Conservation (phyloP, 352 stramenopile genomes). For the Globisporangium polare region DNA sequence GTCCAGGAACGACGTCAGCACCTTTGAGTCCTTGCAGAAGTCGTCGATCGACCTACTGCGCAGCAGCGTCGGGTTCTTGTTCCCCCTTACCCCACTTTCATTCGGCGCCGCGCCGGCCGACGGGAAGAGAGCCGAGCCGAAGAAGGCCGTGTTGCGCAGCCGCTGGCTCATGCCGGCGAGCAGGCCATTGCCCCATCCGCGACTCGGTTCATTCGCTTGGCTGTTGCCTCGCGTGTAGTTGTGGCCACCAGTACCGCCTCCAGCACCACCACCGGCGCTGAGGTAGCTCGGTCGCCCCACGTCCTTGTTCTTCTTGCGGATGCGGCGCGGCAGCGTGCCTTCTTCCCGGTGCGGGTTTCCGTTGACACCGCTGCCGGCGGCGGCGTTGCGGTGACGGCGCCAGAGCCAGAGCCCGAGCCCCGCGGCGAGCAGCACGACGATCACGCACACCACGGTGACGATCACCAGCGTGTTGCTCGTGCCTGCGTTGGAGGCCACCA, state of each 20-base stretch:
- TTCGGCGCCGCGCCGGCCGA: not conserved
- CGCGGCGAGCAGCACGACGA: conserved; percentile 13
- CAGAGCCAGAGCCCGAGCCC: conserved; percentile 13
- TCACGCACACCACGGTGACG: conserved; percentile 9
- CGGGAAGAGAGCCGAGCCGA: conserved; percentile 10
- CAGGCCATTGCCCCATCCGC: conserved; percentile 2
- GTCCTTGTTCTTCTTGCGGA: conserved; percentile 18
- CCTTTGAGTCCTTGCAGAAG: conserved; percentile 58
- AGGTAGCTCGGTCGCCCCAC: conserved; percentile 14
- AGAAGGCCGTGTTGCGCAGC: conserved; percentile 13
- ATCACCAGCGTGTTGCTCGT: conserved; percentile 15
- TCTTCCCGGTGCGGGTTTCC: conserved; percentile 2
- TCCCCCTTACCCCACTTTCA: not conserved
- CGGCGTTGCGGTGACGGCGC: not conserved
- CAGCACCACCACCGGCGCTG: not conserved
- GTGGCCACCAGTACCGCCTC: not conserved
- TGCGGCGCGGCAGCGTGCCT: conserved; percentile 13
- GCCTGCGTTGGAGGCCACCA: not conserved
- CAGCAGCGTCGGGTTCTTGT: conserved; percentile 2
- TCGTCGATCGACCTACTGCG: conserved; percentile 48
- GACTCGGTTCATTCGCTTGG: not conserved
- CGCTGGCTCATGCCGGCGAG: conserved; percentile 10
- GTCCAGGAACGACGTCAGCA: conserved; percentile 44
- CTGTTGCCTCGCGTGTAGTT: not conserved
- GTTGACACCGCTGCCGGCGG: not conserved